phyloP scores from a whole-genome alignment of 169 alveolate species.

The Eimeria brunetti region DNA sequence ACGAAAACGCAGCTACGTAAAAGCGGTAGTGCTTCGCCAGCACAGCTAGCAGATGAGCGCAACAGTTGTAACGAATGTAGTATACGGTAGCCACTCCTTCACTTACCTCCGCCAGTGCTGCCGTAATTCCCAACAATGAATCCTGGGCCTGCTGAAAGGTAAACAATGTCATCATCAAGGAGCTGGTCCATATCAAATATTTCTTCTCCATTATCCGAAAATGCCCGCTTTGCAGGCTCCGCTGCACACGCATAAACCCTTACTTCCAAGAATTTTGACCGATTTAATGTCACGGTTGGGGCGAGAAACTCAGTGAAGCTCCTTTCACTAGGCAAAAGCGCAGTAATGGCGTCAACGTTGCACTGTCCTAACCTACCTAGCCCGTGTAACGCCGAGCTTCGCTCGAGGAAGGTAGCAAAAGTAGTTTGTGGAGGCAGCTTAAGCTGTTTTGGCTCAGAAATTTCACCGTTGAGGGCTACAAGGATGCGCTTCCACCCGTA shows the following conservation, averaged over 20 bases:
- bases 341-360: background rate
- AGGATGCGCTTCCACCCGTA: slow-evolving; percentile 69
- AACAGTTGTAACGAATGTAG: background rate
- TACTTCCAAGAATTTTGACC: background rate
- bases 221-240: slow-evolving; percentile 73
- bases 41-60: background rate
- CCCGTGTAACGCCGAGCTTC: slow-evolving; percentile 54
- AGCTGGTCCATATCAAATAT: slow-evolving; percentile 65
- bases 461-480: slow-evolving; percentile 69
- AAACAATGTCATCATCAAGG: slow-evolving; percentile 77
- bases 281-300: background rate
- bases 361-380: slow-evolving; percentile 29
- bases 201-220: slow-evolving; percentile 72
- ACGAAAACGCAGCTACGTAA: background rate
- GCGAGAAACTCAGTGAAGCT: background rate
- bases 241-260: slow-evolving; percentile 28
- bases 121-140: slow-evolving; percentile 43
- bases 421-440: slow-evolving; percentile 66
- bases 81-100: background rate
- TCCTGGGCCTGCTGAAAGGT: slow-evolving; percentile 50
- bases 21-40: background rate
- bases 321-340: background rate
- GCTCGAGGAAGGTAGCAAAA: slow-evolving; percentile 45
- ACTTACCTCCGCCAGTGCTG: slow-evolving; percentile 61
- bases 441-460: slow-evolving; percentile 70